phyloP scores from a whole-genome alignment of 805 yeast genomes.

The Sporopachydermia lactativora region DNA sequence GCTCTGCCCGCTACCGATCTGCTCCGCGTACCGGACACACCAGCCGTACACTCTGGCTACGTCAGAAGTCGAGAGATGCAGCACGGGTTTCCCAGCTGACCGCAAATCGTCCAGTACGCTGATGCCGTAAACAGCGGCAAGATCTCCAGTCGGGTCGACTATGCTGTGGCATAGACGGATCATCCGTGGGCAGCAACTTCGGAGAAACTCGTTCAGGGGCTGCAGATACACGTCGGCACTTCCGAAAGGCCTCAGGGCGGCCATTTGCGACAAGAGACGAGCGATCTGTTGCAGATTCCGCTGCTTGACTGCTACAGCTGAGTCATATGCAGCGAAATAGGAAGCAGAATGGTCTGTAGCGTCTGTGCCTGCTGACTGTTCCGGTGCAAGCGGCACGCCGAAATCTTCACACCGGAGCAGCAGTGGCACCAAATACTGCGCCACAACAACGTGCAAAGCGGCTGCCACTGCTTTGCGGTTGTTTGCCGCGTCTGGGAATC shows the following conservation, averaged over 20 bases:
- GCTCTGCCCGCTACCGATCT: conserved; percentile 25
- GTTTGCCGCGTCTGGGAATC: too few relatives aligned
- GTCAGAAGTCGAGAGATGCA: conserved; percentile 22
- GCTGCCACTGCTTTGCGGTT: neutral
- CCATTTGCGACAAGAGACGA: conserved; percentile 49
- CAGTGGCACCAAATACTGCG: neutral
- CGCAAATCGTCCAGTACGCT: conserved; percentile 58
- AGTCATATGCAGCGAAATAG: conserved; percentile 4
- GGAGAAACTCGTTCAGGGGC: conserved; percentile 65
- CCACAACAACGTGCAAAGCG: neutral
- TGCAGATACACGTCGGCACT: conserved; percentile 51
- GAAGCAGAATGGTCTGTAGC: conserved; percentile 5
- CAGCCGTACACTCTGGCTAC: conserved; percentile 14
- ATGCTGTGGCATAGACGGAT: conserved; percentile 30
- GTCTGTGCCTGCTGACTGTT: conserved; percentile 4
- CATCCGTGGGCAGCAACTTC: conserved; percentile 32
- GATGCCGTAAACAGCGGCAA: conserved; percentile 48
- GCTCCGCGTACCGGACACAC: neutral
- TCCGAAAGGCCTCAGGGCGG: conserved; percentile 54
- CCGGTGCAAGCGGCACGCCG: conserved; percentile 6
- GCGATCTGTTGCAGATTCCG: conserved; percentile 44
- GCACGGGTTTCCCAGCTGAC: conserved; percentile 28
- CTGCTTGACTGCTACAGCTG: conserved; percentile 11
- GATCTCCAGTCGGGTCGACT: conserved; percentile 35
- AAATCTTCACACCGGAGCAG: neutral